phyloP scores from a whole-genome alignment of 495 filamentous ascomycete genomes.

The Darksidea phi region DNA sequence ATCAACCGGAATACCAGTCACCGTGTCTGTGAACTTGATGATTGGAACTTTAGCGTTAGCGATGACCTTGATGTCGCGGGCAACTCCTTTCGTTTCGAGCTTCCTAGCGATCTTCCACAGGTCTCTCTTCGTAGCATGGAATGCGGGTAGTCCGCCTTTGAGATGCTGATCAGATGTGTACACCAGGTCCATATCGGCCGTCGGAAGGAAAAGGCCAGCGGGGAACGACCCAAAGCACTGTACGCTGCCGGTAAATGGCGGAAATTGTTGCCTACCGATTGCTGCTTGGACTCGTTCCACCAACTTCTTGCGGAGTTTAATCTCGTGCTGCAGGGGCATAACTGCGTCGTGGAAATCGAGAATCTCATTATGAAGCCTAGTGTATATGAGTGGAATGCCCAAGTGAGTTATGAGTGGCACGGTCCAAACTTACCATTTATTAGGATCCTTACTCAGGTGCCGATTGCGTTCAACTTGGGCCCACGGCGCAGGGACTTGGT shows the following conservation, averaged over 20 bases:
- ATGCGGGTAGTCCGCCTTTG: constrained; percentile 35
- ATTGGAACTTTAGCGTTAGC: constrained; percentile 79
- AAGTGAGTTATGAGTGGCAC: not conserved
- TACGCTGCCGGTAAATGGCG: constrained; percentile 49
- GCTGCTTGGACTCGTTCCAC: constrained; percentile 59
- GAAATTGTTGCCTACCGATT: constrained; percentile 50
- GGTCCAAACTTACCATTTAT: constrained; percentile 17
- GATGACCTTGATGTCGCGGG: constrained; percentile 61
- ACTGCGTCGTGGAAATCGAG: constrained; percentile 85
- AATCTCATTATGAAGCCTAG: constrained; percentile 77
- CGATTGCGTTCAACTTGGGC: constrained; percentile 2
- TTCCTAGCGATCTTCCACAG: constrained; percentile 51
- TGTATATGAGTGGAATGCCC: not conserved
- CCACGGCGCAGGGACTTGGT: constrained; percentile 54
- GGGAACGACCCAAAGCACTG: constrained; percentile 86
- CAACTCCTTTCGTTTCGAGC: constrained; percentile 51
- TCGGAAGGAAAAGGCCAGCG: constrained; percentile 85
- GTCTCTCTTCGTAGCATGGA: constrained; percentile 21
- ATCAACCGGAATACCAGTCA: constrained; percentile 76
- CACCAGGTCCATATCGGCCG: constrained; percentile 89
- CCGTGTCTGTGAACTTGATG: constrained; percentile 78
- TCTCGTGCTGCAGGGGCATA: constrained; percentile 72
- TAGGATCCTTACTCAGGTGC: constrained; percentile 1
- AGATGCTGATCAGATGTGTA: constrained; percentile 67
- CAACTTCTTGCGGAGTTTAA: constrained; percentile 69